Evolutionary conservation across 23 red algal genomes (phyloP), one percentile per base, ranked within the genome.

Genomic region (Gracilaria caudata): DNA sequence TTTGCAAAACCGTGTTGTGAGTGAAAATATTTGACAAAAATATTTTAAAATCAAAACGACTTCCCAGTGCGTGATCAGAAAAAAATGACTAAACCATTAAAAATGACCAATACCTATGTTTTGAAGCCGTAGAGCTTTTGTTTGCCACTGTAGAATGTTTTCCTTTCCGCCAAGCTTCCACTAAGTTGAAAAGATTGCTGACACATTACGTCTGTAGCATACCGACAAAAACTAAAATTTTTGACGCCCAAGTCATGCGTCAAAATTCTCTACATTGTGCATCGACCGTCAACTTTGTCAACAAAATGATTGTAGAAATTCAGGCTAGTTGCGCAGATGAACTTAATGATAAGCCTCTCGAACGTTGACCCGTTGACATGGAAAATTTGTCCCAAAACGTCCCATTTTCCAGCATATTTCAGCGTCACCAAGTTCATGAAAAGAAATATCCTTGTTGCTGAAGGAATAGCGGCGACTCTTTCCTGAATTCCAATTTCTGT

Each of bases 71-170:
- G 21, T 6, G 34, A 37, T 37, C 5, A 33, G 7, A 46, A 9
- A 21, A 73, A 43, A 73, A 73, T 46, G 4, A 25, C 68, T 23
- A 73, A 43, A 43, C 68, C 68, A 73, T 23, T 73, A 6, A 19
- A 46, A 7, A 73, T 6, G 7, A 73, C 68, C 8, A 25, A 39
- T 10, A 73, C 68, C 34, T 73, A 6, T 6, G 33, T 7, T 34
- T 73, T 73, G 33, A 9, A 73, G 4, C 68, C 68, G 28, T 73
- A 73, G 4, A 73, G 28, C 28, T 73, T 73, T 33, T 73, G 68
- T 19, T 73, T 73, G 5, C 68, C 68, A 37, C 68, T 73, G 34
- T 32, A 73, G 34, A 33, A 73, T 46, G 8, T 73, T 73, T 73
- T 73, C 35, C 68, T 25, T 73, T 73, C 68, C 33, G 8, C 35